phyloP scores from a whole-genome alignment of 805 yeast species.

The Zygosaccharomyces siamensis region DNA sequence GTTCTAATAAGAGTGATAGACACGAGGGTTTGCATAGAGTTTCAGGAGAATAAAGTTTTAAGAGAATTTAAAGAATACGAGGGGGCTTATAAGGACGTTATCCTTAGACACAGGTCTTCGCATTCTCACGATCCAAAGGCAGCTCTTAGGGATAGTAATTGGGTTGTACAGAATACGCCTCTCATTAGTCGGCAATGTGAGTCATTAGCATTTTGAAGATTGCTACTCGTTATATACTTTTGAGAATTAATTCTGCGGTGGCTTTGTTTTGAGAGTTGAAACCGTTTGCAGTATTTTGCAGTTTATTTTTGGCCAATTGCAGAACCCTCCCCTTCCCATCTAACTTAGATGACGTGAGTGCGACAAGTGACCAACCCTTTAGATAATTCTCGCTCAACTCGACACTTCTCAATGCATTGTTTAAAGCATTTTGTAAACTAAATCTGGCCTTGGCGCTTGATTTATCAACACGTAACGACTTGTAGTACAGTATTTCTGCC shows the following conservation, averaged over 20 bases:
- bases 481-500: constrained; percentile 25
- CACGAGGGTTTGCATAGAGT: constrained; percentile 75
- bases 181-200: constrained; percentile 39
- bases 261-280: constrained; percentile 35
- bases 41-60: constrained; percentile 49
- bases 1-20: constrained; percentile 82
- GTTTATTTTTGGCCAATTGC: constrained; percentile 36
- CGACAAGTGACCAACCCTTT: constrained; percentile 72
- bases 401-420: constrained; percentile 62
- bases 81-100: constrained; percentile 45
- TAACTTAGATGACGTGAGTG: constrained; percentile 35
- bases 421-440: constrained; percentile 26
- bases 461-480: constrained; percentile 16
- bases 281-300: constrained; percentile 35
- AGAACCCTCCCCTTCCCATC: constrained; percentile 31
- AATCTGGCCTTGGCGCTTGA: constrained; percentile 5
- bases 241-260: constrained; percentile 36
- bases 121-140: constrained; percentile 66
- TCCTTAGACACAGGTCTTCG: constrained; percentile 37
- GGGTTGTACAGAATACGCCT: constrained; percentile 69
- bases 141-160: constrained; percentile 72
- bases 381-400: constrained; percentile 68
- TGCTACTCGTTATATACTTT: constrained; percentile 9
- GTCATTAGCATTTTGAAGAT: constrained; percentile 18
- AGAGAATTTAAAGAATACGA: constrained; percentile 76